A percentile compares a stretch with the other conserved stretches of the same genome.
These are phyloP conservation scores for Clitopilus passeckerianus DNA, from an alignment of 768 basidiomycete genomes.

Conservation along the genomic window DNA sequence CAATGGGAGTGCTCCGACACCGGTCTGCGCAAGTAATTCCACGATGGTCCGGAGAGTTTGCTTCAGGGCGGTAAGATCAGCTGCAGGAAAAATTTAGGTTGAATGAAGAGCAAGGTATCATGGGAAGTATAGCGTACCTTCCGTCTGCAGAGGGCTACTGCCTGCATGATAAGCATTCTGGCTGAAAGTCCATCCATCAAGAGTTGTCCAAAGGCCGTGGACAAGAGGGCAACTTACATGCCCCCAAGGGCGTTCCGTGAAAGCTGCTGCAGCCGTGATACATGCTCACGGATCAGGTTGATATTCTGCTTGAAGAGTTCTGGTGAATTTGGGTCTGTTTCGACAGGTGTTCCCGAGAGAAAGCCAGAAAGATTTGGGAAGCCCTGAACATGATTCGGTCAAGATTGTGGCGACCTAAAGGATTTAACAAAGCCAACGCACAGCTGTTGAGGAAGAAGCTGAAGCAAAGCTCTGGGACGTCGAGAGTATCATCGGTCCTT, in stretches of 20 bases:
- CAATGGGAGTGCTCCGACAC: conserved; percentile 64
- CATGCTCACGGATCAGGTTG: conserved; percentile 40
- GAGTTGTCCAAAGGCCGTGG: too few relatives aligned
- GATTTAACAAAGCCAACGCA: conserved; percentile 2
- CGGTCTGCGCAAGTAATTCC: conserved; percentile 48
- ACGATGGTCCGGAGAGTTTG: conserved; percentile 40
- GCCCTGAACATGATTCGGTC: not conserved
- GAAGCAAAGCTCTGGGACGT: conserved; percentile 8
- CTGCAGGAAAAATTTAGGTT: conserved; percentile 19
- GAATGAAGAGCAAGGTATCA: not conserved
- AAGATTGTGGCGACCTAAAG: conserved; percentile 3
- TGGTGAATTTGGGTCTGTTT: conserved; percentile 52
- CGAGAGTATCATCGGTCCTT: conserved; percentile 6
- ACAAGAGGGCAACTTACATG: conserved; percentile 37
- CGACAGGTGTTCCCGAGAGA: conserved; percentile 17
- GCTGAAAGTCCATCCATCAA: conserved; percentile 20
- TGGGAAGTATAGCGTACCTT: conserved; percentile 32
- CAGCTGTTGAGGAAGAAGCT: not conserved
- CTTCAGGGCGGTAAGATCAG: conserved; percentile 45
- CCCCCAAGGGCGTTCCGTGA: conserved; percentile 44
- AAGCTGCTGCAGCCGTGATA: conserved; percentile 41
- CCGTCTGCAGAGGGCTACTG: conserved; percentile 47
- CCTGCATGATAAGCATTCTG: conserved; percentile 59
- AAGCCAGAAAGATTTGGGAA: conserved; percentile 11
- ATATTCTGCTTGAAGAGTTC: conserved; percentile 60